These are phyloP conservation scores for Trichoderma gamsii DNA, from an alignment of 495 filamentous ascomycete genomes.

Conservation along the genomic window DNA sequence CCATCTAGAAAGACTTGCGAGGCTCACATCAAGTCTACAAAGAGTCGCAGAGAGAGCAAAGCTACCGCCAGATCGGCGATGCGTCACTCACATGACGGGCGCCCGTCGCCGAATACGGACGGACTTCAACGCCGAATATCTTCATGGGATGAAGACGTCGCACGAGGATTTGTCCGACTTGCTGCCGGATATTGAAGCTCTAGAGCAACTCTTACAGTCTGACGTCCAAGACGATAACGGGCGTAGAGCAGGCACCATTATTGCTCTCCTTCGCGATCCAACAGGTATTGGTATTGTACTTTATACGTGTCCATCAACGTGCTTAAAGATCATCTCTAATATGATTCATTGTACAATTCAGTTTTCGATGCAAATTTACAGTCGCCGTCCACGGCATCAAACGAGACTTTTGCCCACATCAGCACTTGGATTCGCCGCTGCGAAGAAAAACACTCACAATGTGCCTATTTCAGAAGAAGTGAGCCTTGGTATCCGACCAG, in stretches of 20 bases:
- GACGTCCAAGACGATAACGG: background rate
- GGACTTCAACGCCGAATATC: background rate
- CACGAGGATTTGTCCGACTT: background rate
- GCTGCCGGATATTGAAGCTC: background rate
- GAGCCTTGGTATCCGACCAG: background rate
- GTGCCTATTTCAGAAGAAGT: background rate
- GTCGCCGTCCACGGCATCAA: background rate
- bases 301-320: background rate
- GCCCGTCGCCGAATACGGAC: background rate
- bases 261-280: background rate
- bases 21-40: background rate
- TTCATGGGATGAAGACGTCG: background rate
- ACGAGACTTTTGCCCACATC: background rate
- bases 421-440: background rate
- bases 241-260: background rate
- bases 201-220: background rate
- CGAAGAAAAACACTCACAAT: background rate
- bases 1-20: background rate
- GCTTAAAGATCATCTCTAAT: background rate
- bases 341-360: background rate
- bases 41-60: background rate
- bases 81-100: background rate
- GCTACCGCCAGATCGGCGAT: background rate
- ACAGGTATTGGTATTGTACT: no score
- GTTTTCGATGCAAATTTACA: background rate